phyloP scores from a whole-genome alignment of 2,329 filamentous ascomycete genomes.

The Blumeriella jaapii region DNA sequence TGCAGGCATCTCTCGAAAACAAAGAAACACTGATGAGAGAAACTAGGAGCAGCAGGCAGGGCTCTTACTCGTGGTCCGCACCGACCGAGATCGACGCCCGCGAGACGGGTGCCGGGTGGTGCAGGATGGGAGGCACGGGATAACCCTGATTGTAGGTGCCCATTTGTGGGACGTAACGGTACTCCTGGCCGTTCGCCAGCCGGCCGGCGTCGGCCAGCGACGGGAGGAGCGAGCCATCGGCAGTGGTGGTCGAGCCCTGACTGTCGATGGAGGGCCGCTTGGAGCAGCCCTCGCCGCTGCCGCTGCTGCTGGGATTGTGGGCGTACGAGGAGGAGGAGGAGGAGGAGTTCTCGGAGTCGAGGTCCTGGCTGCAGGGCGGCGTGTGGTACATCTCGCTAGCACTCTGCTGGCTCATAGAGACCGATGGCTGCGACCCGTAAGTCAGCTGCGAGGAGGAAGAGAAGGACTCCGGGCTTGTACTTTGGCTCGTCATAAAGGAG shows the following conservation, averaged over 20 bases:
- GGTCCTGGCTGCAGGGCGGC: constrained; percentile 6
- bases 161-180: constrained; percentile 1
- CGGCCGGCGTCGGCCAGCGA: background rate
- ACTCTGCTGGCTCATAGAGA: constrained; percentile 6
- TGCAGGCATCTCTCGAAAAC: no score
- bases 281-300: no score
- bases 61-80: constrained; percentile 1
- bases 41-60: no score
- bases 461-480: constrained; percentile 20
- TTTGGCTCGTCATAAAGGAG: constrained; percentile 16
- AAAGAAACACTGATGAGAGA: background rate
- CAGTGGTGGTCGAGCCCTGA: constrained; percentile 3
- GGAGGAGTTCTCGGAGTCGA: constrained; percentile 8
- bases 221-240: constrained; percentile 5
- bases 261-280: constrained; percentile 14
- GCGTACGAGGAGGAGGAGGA: constrained; percentile 15
- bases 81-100: constrained; percentile 3
- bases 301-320: constrained; percentile 5
- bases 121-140: background rate
- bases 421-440: constrained; percentile 11
- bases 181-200: constrained; percentile 1
- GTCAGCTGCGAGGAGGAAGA: constrained; percentile 15
- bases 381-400: constrained; percentile 14
- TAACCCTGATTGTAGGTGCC: background rate
- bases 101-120: background rate